These are phyloP conservation scores for Ogataea sp. DNA, from an alignment of 805 yeast genomes.

Conservation along the genomic window DNA sequence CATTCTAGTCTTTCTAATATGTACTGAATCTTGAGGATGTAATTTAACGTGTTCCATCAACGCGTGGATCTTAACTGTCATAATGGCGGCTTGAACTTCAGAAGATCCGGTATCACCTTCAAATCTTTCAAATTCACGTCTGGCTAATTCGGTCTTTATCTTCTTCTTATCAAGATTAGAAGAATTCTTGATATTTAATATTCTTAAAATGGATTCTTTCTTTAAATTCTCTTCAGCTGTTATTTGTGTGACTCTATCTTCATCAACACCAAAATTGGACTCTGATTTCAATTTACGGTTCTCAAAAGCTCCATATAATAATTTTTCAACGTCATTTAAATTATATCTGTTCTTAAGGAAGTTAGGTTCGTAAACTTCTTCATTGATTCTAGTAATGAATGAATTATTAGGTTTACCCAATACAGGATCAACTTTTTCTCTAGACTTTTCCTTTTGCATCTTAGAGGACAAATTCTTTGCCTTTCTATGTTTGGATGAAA, in stretches of 20 bases:
- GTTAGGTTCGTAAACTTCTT: constrained; percentile 58
- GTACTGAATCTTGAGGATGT: constrained; percentile 64
- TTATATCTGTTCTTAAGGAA: constrained; percentile 54
- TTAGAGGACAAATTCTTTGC: too few species aligned
- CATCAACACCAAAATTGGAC: constrained; percentile 14
- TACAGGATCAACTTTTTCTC: too few species aligned
- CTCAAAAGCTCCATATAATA: constrained; percentile 71
- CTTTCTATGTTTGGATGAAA: too few species aligned
- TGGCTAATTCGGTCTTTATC: constrained; percentile 56
- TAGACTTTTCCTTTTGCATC: too few species aligned
- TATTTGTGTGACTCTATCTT: constrained; percentile 12
- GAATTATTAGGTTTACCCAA: too few species aligned
- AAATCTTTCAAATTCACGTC: constrained; percentile 69
- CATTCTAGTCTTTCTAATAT: constrained; percentile 67
- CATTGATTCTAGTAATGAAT: too few species aligned
- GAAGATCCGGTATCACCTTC: constrained; percentile 93
- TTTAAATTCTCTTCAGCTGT: constrained; percentile 42
- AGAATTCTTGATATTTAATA: constrained; percentile 68
- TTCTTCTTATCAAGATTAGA: constrained; percentile 47
- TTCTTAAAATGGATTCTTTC: constrained; percentile 61
- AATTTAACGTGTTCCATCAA: constrained; percentile 66
- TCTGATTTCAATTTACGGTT: constrained; percentile 35
- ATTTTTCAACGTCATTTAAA: constrained; percentile 60
- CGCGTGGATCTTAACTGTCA: constrained; percentile 73
- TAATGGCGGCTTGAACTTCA: constrained; percentile 91